Evolutionary conservation across 306 rosid species (phyloP).

Genomic region (Cucumis sativus): DNA sequence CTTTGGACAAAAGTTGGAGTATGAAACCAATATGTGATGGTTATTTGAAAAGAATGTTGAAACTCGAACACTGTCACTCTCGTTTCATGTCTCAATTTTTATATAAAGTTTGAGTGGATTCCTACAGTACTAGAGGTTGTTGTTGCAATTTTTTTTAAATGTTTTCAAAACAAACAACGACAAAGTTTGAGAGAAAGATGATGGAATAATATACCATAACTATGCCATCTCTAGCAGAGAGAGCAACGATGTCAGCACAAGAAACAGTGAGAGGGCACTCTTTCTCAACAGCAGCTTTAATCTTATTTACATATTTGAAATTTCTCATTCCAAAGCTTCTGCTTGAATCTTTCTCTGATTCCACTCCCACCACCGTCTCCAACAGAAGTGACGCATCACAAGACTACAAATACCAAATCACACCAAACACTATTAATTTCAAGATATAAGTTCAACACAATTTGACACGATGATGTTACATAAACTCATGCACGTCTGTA

Average conservation of each 20-base stretch:
- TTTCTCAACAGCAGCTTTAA: conserved; percentile 53
- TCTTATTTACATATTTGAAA: conserved; percentile 54
- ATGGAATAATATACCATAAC: conserved; percentile 26
- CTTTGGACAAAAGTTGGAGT: no score
- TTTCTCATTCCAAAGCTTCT: conserved; percentile 85
- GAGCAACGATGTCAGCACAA: conserved; percentile 79
- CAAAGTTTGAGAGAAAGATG: no score
- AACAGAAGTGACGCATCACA: conserved; percentile 71
- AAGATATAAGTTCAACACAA: neutral
- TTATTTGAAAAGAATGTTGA: no score
- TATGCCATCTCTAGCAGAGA: conserved; percentile 75
- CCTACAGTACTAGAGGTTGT: no score
- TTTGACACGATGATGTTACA: neutral
- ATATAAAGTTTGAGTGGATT: no score
- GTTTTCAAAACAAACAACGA: no score
- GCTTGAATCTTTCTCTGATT: conserved; percentile 45
- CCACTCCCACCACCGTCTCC: conserved; percentile 20
- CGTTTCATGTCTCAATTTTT: no score
- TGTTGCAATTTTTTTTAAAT: no score
- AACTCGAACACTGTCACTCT: no score
- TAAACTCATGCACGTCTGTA: neutral
- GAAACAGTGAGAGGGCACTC: conserved; percentile 67
- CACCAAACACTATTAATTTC: no score
- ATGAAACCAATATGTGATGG: no score
- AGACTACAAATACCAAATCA: neutral